These are phyloP conservation scores for Chalciporus sp. DNA, from an alignment of 1,284 basidiomycete species.

Conservation along the genomic window DNA sequence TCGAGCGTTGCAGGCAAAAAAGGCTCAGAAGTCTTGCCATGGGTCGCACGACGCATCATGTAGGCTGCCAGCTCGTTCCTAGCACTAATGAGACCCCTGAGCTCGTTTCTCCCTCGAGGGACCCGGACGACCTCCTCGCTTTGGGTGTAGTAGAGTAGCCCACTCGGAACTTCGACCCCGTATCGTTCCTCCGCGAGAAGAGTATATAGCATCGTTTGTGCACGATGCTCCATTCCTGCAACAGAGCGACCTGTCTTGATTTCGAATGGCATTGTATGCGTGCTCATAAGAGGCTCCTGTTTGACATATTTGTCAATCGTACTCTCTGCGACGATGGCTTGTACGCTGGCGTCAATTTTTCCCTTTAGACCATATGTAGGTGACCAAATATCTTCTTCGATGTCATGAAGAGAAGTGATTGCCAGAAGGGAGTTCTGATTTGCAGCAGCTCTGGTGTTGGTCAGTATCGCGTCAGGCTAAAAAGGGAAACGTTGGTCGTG, in stretches of 20 bases:
- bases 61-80: conserved; percentile 88
- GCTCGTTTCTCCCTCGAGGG: conserved; percentile 76
- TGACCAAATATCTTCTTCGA: conserved; percentile 98
- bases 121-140: conserved; percentile 86
- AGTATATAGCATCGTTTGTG: conserved; percentile 98
- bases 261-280: conserved; percentile 80
- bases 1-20: conserved; percentile 91
- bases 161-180: conserved; percentile 67
- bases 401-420: conserved; percentile 75
- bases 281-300: conserved; percentile 17
- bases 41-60: conserved; percentile 50
- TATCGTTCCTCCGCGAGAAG: conserved; percentile 91
- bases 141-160: conserved; percentile 94
- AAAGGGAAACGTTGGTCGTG: not conserved
- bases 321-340: conserved; percentile 60
- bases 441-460: conserved; percentile 59
- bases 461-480: conserved; percentile 65
- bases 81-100: conserved; percentile 79
- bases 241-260: conserved; percentile 90
- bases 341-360: conserved; percentile 91
- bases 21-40: conserved; percentile 36
- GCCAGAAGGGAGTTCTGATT: conserved; percentile 61
- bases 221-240: conserved; percentile 88
- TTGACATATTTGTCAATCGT: conserved; percentile 24
- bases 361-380: conserved; percentile 95